Conservation (phyloP, 1,284 basidiomycete species). For the Microbotryum intermedium region DNA sequence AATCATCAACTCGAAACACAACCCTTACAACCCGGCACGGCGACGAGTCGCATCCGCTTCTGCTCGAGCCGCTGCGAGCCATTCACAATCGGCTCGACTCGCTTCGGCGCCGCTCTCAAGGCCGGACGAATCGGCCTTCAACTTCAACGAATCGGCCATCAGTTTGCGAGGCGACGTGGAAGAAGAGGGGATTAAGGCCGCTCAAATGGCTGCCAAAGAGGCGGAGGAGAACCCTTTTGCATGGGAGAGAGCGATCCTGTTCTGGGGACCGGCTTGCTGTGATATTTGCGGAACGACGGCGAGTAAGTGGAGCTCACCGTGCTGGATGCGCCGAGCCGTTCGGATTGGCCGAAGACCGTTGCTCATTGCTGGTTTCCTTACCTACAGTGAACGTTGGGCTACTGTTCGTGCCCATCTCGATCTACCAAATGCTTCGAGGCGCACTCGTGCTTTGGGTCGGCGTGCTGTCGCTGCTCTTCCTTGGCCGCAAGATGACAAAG, state of each 20-base stretch:
- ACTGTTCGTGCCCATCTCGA: slow-evolving; percentile 42
- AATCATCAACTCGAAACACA: slow-evolving; percentile 24
- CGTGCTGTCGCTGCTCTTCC: slow-evolving; percentile 81
- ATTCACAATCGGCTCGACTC: slow-evolving; percentile 5
- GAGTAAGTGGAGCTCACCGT: neutral
- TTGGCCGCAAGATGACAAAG: slow-evolving; percentile 58
- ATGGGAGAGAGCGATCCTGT: slow-evolving; percentile 16
- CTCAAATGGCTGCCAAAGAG: slow-evolving; percentile 1
- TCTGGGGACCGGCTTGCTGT: slow-evolving; percentile 21
- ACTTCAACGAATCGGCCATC: slow-evolving; percentile 11
- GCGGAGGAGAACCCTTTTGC: neutral
- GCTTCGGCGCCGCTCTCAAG: slow-evolving; percentile 12
- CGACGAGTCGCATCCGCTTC: neutral
- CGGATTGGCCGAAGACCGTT: too few relatives aligned
- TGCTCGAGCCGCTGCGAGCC: slow-evolving; percentile 4
- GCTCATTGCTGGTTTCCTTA: too few relatives aligned
- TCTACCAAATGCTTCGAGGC: slow-evolving; percentile 93
- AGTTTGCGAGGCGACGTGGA: slow-evolving; percentile 9
- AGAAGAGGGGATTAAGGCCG: neutral
- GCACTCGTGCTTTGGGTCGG: slow-evolving; percentile 96
- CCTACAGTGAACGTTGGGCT: slow-evolving; percentile 33
- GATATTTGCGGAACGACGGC: slow-evolving; percentile 43
- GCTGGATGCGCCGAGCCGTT: neutral
- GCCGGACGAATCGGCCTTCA: slow-evolving; percentile 18
- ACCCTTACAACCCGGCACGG: slow-evolving; percentile 1